Conservation (phyloP, 441 rosid genomes). For the Omphalea diandra region DNA sequence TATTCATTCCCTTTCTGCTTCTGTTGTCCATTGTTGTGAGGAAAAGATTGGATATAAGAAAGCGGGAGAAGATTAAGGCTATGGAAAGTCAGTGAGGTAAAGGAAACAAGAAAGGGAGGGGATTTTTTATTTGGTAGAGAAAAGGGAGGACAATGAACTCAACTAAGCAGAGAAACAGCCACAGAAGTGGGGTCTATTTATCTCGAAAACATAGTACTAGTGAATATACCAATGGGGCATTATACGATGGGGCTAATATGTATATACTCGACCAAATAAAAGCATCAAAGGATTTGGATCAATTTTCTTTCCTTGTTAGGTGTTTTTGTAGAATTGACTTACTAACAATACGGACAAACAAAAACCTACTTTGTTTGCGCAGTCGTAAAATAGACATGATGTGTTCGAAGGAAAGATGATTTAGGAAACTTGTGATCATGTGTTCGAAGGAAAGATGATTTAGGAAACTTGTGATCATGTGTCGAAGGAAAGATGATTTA, state of each 20-base stretch:
- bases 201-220: too few species aligned
- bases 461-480: too few species aligned
- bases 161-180: too few species aligned
- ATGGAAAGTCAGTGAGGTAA: not conserved
- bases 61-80: not conserved
- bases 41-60: not conserved
- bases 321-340: not conserved
- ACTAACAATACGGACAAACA: not conserved
- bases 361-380: too few species aligned
- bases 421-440: too few species aligned
- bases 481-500: too few species aligned
- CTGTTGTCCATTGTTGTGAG: conserved; percentile 16
- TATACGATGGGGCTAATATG: too few species aligned
- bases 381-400: too few species aligned
- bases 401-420: too few species aligned
- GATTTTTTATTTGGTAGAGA: too few species aligned
- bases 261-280: not conserved
- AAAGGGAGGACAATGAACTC: too few species aligned
- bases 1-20: conserved; percentile 4
- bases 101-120: not conserved
- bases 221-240: not conserved
- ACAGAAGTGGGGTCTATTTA: not conserved
- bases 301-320: not conserved
- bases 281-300: not conserved
- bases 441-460: too few species aligned